Base-by-base conservation (phyloP, 2,329 filamentous ascomycete genomes). In the Ciborinia camelliae region DNA sequence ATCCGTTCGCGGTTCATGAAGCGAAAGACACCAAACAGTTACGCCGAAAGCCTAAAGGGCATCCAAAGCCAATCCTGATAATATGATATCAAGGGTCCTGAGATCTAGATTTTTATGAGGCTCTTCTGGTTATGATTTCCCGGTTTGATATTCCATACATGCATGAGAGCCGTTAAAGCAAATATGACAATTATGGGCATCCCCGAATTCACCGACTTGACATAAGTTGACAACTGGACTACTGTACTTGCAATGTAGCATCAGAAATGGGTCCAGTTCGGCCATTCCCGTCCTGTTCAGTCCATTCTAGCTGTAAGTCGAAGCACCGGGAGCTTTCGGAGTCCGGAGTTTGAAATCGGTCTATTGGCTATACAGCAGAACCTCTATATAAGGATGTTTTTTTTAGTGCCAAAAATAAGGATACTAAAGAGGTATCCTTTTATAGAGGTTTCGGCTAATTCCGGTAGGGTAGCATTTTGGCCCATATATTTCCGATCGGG, bases 51-150 rank as follows among this genome's bases (percentile, higher is more conserved):
- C 61, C 51, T 32, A 39, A 55, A 39, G n/a, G 26, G 39, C 39
- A 48, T 7, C 32, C 37, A 37, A 35, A 39, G 23, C 20, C 61
- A 45, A 50, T 32, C 30, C 30, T 32, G 52, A 57, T 57, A 39
- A 57, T 48, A 63, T 32, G 52, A 57, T 57, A 39, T 63, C 39
- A 63, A 41, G 61, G 61, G 50, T 58, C 61, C 41, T 37, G n/a
- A 41, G 50, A 63, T 63, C 61, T 63, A 63, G 61, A 63, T 47
- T 50, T 23, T 32, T 32, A 57, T 63, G 61, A 63, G 61, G 61
- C 61, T 63, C 61, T 57, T 54, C 39, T 57, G 12, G 23, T 58
- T 32, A 50, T 51, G 52, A 63, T 57, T 58, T 55, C 12, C 45
- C 61, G 52, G 43, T 30, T 39, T 14, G 15, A 18, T 26, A 26